Percentiles rank a stretch among this genome's conserved stretches.
These are phyloP conservation scores for Saccharomycopsis olivae DNA, from an alignment of 805 yeast genomes.

Conservation along the genomic window DNA sequence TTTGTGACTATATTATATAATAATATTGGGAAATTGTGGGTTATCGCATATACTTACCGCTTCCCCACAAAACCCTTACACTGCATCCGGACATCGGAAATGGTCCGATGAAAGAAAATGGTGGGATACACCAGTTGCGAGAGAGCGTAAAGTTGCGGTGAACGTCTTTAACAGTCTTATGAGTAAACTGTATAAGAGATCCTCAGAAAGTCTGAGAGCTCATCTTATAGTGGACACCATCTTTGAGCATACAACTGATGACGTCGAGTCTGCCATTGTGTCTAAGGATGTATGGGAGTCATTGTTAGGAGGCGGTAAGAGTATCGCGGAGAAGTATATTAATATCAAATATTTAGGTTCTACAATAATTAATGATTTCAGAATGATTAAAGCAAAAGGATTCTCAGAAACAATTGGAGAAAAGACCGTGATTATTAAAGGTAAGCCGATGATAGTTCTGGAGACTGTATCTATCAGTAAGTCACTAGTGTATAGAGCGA, in stretches of 20 bases:
- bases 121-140: too few relatives aligned
- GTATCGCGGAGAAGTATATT: slow-evolving; percentile 2
- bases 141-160: too few relatives aligned
- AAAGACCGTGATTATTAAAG: background rate
- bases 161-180: too few relatives aligned
- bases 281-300: background rate
- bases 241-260: background rate
- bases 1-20: too few relatives aligned
- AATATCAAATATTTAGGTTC: slow-evolving; percentile 11
- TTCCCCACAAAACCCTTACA: too few relatives aligned
- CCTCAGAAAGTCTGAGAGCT: too few relatives aligned
- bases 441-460: background rate
- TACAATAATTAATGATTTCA: background rate
- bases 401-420: slow-evolving; percentile 2
- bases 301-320: background rate
- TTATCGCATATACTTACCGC: too few relatives aligned
- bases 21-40: too few relatives aligned
- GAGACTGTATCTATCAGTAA: background rate
- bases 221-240: background rate
- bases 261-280: background rate
- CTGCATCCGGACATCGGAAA: too few relatives aligned
- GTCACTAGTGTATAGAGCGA: background rate
- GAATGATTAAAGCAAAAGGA: slow-evolving; percentile 7
- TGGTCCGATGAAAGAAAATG: too few relatives aligned
- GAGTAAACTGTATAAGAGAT: too few relatives aligned